Percentiles rank a stretch among this genome's conserved stretches.
These are phyloP conservation scores for Tubosaeta sp. DNA, from an alignment of 768 basidiomycete genomes.

Conservation along the genomic window DNA sequence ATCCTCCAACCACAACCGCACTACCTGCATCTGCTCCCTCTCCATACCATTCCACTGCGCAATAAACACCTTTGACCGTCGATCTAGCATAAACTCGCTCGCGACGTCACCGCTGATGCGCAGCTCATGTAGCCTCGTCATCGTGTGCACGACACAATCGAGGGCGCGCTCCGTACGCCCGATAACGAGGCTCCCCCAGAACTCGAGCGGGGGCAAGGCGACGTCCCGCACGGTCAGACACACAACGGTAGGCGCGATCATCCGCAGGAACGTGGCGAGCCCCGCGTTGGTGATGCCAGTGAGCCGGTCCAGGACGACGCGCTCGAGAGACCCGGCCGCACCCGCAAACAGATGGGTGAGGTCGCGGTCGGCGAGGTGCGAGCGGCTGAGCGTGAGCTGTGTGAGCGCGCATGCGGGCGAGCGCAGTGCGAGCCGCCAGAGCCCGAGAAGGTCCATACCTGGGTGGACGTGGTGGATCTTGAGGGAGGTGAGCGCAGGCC, in stretches of 20 bases:
- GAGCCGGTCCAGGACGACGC: slow-evolving; percentile 14
- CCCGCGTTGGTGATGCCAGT: slow-evolving; percentile 19
- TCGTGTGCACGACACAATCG: slow-evolving; percentile 16
- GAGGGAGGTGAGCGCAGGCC: slow-evolving; percentile 14
- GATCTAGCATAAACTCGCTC: slow-evolving; percentile 22
- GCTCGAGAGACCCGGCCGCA: slow-evolving; percentile 14
- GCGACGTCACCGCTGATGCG: slow-evolving; percentile 21
- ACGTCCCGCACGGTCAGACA: slow-evolving; percentile 16
- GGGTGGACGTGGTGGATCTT: slow-evolving; percentile 16
- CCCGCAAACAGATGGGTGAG: slow-evolving; percentile 13
- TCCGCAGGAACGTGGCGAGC: slow-evolving; percentile 11
- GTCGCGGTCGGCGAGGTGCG: slow-evolving; percentile 16
- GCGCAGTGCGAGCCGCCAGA: slow-evolving; percentile 15
- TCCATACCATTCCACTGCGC: neutral
- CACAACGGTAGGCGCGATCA: slow-evolving; percentile 8
- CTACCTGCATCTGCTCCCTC: slow-evolving; percentile 7
- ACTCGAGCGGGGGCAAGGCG: slow-evolving; percentile 14
- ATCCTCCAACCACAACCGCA: slow-evolving; percentile 17
- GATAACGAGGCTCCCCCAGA: slow-evolving; percentile 16
- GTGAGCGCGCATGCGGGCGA: slow-evolving; percentile 16
- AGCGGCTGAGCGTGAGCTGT: slow-evolving; percentile 14
- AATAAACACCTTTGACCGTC: slow-evolving; percentile 17
- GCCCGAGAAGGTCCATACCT: neutral
- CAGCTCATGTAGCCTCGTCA: slow-evolving; percentile 13
- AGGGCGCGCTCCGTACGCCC: slow-evolving; percentile 18